Evolutionary conservation across 2,329 filamentous ascomycete species (phyloP), one percentile per base, ranked within the genome.

Genomic region (Ceratocystis smalleyi): DNA sequence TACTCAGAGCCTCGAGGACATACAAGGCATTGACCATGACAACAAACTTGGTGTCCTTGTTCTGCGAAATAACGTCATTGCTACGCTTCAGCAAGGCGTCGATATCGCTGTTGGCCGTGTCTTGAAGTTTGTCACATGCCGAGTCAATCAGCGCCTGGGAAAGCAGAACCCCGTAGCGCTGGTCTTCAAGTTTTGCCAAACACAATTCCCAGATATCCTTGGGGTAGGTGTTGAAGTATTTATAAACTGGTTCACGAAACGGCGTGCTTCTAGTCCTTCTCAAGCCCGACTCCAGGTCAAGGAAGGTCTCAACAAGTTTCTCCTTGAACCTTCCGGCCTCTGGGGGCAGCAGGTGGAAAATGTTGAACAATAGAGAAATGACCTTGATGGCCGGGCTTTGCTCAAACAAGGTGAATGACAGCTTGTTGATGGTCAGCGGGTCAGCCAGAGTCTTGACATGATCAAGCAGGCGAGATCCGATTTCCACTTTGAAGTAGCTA

Each of bases 401-500:
- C 73, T 99, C 95, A 66, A 97, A 89, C 69, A 96, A 86, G 1
- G 87, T 91, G 74, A 99, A 99, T 0, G 92, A 96, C 1, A 94
- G 89, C 70, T 91, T 89, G 72, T 97, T 91, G 69, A 97, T 77
- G 15, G 84, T 81, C 62, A 79, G 81, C 2, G 88, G 82, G 66
- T 96, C 91, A 0, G 92, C 91, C 68, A 99, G 91, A 10, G 86
- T 83, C 71, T 92, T 92, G 75, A 96, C 87, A 70, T 99, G 94
- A 68, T 97, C 92, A 8, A 99, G 79, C n/a, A 99, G 77, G 27
- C 94, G 84, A 24, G 89, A 83, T 5, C 94, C 95, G 63, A 99
- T 99, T 72, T 99, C 94, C 0, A 97, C 91, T 75, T 99, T 99
- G 76, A 99, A 99, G 73, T 99, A 99, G 66, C 94, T 97, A 0